Base-by-base conservation (phyloP, 1,139 yeast species). In the Geotrichum klebahnii region DNA sequence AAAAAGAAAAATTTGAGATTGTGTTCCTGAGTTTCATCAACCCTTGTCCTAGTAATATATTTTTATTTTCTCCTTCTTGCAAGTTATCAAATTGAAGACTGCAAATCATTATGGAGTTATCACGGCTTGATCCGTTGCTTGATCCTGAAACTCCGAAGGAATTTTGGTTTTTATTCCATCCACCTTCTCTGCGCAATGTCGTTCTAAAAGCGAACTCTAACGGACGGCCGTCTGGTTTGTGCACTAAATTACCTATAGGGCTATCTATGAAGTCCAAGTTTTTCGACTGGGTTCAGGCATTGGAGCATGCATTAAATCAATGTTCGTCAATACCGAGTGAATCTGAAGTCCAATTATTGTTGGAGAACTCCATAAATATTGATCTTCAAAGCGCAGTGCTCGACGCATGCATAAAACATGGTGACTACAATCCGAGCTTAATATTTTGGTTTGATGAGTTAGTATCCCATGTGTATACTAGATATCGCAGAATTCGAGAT, bases 401-500 rank as follows among this genome's bases (percentile, higher is more conserved):
- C 23, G 42, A 38, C 19, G 33, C 22, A 5, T 38, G 42, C 42
- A 38, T 38, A 17, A 12, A 10, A n/a, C 32, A 38, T n/a, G 42
- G 42, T 33, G 16, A 24, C 10, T 26, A 24, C 20, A 16, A 24
- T 9, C 42, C 42, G 5, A 24, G 5, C 6, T 14, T 38, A 8
- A 33, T 38, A 14, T 3, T 8, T 8, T 38, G 42, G 42, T 38
- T 38, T 14, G 42, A 38, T 8, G 19, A 9, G 42, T 23, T 38
- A 23, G 32, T 26, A 12, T 5, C 10, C 17, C 17, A 26, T 14
- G 32, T 24, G 10, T 26, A 24, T 22, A 24, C 42, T 9, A 20
- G 19, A 9, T 38, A n/a, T 14, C 3, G 10, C 20, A 32, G 42
- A 4, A 23, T 26, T 12, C 20, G 10, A 14, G 33, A 9, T 2